Base-by-base conservation (phyloP, 2,329 filamentous ascomycete species). In the Parastagonospora nodorum region DNA sequence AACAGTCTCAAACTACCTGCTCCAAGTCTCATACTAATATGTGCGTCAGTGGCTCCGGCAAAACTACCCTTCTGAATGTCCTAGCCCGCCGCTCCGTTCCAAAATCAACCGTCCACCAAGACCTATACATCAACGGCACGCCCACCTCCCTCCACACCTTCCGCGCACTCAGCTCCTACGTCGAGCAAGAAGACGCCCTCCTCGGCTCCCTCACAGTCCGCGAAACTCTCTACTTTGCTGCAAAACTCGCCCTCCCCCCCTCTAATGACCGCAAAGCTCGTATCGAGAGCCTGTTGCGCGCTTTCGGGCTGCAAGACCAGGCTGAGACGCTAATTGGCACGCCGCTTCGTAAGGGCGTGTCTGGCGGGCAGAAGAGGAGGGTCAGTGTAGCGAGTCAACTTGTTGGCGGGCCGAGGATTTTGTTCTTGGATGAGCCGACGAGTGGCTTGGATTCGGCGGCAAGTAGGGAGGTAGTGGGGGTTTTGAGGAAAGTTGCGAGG, bases 171-270 rank as follows among this genome's bases (percentile, higher is more conserved):
- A 88, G 84, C 47, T 85, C 85, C 40, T 95, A 92, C 66, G 91
- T 95, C 16, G 91, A 96, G 76, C 91, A 96, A 71, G 90, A 95
- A 58, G 91, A 96, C 77, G 87, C 89, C 1, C 79, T 95, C 10
- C 88, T 93, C 43, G 91, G 90, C 4, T 88, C 88, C 0, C 77
- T 95, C 57, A 95, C 90, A 0, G 89, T 93, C 8, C 80, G 82
- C 27, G 91, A 95, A 76, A 95, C 90, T 0, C 75, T 96, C 53
- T 77, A 85, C 55, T 95, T 95, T 70, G 88, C 89, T 0, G 88
- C 90, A 0, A 82, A 87, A 27, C 81, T 95, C 4, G 74, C 85
- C 53, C 62, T 88, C 5, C 77, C 78, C 12, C 36, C 16, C 76
- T 24, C 19, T 5, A 24, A 3, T 2, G 85, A 90, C 56, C 82